Evolutionary conservation across 1,284 basidiomycete genomes (phyloP), one percentile per base, ranked within the genome.

Genomic region (Naganishia albida): DNA sequence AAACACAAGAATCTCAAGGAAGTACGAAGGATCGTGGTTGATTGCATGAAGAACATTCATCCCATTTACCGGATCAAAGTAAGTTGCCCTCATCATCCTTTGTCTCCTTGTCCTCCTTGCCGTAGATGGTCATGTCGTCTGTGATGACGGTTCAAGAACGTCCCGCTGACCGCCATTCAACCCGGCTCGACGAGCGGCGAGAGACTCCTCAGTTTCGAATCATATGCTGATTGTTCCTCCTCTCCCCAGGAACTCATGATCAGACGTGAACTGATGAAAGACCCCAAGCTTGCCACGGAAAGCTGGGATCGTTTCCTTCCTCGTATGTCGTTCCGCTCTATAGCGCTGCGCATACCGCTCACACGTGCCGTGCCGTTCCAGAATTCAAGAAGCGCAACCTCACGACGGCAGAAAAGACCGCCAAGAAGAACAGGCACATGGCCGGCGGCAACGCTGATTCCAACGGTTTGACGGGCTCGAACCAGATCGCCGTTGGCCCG

Each of bases 41-140:
- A 99, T 77, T 99, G 96, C 81, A 96, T 99, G 92, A 95, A 91
- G 81, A 99, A 99, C 75, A 90, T 99, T 59, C 96, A 99, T 75
- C 96, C 96, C 2, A 99, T 99, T 75, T 99, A 99, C 78, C 88
- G 94, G 71, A 99, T 99, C 81, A 99, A 99, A 80, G 91, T 90
- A 42, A 28, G 80, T 71, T 43, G 43, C 51, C 54, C 20, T 20
- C 10, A 10, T 4, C 34, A 34, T 34, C 34, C 23, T 46, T 30
- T 48, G 40, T 30, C 25, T 63, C 25, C 8, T 43, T 3, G 38
- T 26, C 8, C 25, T 15, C 30, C n/a, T 30, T n/a, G 52, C 30
- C 3, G 26, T 25, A 28, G 52, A 10, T 23, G 20, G 39, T 42
- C n/a, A n/a, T n/a, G n/a, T n/a, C n/a, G n/a, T n/a, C n/a, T n/a